phyloP scores from a whole-genome alignment of 768 basidiomycete species.

The Suillus sp. region DNA sequence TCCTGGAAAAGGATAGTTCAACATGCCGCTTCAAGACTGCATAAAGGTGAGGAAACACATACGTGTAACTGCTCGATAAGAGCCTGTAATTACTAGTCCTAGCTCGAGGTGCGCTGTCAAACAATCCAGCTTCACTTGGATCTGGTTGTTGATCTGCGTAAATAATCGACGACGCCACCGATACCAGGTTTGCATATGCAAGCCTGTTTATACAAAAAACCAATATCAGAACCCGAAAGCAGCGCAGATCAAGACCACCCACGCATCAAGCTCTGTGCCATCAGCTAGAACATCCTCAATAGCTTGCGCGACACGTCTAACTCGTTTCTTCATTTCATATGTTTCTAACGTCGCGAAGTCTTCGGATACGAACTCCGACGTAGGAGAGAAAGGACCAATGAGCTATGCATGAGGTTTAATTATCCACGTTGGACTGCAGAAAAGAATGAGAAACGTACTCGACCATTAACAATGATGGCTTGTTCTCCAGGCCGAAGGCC shows the following conservation, averaged over 20 bases:
- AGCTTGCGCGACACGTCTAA: slow-evolving; percentile 67
- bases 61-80: slow-evolving; percentile 69
- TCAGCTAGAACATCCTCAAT: slow-evolving; percentile 54
- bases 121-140: slow-evolving; percentile 69
- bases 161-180: slow-evolving; percentile 71
- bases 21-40: not conserved
- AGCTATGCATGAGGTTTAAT: slow-evolving; percentile 47
- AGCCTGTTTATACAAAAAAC: slow-evolving; percentile 41
- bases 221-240: slow-evolving; percentile 1
- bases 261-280: slow-evolving; percentile 45
- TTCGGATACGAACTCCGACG: slow-evolving; percentile 59
- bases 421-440: slow-evolving; percentile 9
- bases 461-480: slow-evolving; percentile 78
- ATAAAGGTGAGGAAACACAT: slow-evolving; percentile 27
- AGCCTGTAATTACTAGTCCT: slow-evolving; percentile 61
- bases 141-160: slow-evolving; percentile 72
- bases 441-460: slow-evolving; percentile 51
- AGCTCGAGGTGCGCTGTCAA: slow-evolving; percentile 63
- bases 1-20: slow-evolving; percentile 40
- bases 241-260: slow-evolving; percentile 21
- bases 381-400: slow-evolving; percentile 64
- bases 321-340: slow-evolving; percentile 76
- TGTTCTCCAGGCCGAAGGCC: slow-evolving; percentile 60
- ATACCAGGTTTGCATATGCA: slow-evolving; percentile 58
- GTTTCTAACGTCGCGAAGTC: slow-evolving; percentile 73